Evolutionary conservation across 2,329 filamentous ascomycete species (phyloP).

Genomic region (Truncatella angustata): DNA sequence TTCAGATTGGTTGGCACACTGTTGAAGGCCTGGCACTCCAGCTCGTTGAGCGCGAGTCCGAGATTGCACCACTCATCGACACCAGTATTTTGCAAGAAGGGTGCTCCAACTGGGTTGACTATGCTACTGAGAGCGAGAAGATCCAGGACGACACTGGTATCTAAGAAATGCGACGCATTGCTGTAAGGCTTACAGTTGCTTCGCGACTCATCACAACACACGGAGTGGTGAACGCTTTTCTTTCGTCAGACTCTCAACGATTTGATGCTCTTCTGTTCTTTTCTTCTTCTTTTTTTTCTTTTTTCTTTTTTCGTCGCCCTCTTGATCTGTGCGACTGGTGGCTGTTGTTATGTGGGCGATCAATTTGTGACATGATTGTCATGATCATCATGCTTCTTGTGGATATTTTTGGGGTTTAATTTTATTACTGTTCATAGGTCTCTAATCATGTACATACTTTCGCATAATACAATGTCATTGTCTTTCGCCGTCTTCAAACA

Average conservation of each 20-base stretch:
- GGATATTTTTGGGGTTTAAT: no score
- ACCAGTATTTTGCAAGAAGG: conserved; percentile 23
- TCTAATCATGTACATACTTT: no score
- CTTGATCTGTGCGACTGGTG: no score
- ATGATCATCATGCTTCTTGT: no score
- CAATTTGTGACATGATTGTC: background rate
- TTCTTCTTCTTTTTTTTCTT: background rate
- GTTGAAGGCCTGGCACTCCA: conserved; percentile 50
- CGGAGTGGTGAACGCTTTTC: background rate
- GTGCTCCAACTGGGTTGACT: conserved; percentile 27
- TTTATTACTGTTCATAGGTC: no score
- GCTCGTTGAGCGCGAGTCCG: conserved; percentile 39
- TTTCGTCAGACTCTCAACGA: no score
- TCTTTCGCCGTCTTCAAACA: no score
- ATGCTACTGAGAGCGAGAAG: conserved; percentile 20
- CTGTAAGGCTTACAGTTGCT: background rate
- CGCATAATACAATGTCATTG: no score
- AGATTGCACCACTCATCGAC: conserved; percentile 24
- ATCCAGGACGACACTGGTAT: conserved; percentile 33
- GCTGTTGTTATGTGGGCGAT: background rate
- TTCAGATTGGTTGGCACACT: conserved; percentile 49
- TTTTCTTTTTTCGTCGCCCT: background rate
- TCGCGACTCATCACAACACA: background rate
- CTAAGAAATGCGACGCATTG: conserved; percentile 16
- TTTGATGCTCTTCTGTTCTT: background rate